These are phyloP conservation scores for Arthonia radiata DNA, from an alignment of 495 filamentous ascomycete species.

Conservation along the genomic window DNA sequence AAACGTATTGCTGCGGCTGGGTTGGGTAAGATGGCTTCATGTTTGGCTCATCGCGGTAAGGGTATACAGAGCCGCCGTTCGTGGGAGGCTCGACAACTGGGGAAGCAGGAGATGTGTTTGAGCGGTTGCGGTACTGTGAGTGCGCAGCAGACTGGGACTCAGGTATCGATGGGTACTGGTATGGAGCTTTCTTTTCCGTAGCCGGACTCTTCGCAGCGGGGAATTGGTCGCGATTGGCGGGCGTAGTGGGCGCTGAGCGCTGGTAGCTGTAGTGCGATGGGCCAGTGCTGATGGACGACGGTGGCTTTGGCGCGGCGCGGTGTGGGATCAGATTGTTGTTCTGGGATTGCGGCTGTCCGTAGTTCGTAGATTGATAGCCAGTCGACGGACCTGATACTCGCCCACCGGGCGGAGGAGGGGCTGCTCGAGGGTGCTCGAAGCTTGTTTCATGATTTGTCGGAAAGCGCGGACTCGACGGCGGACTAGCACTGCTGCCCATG, in stretches of 20 bases:
- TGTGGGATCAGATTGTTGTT: conserved; percentile 35
- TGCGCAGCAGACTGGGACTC: too few relatives aligned
- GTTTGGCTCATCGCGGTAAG: conserved; percentile 26
- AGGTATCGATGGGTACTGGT: too few relatives aligned
- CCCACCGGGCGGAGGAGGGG: conserved; percentile 28
- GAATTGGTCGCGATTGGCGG: too few relatives aligned
- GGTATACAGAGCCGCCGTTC: conserved; percentile 20
- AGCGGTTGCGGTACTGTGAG: conserved; percentile 4
- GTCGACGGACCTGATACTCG: too few relatives aligned
- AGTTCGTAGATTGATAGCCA: too few relatives aligned
- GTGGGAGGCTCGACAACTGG: conserved; percentile 18
- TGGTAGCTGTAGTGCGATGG: too few relatives aligned
- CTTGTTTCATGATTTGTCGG: conserved; percentile 75
- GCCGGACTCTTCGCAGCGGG: too few relatives aligned
- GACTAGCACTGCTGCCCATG: conserved; percentile 37
- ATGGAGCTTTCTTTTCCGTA: too few relatives aligned
- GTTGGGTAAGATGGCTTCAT: conserved; percentile 26
- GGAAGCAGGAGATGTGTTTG: conserved; percentile 13
- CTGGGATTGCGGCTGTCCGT: too few relatives aligned
- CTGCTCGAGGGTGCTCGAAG: conserved; percentile 85
- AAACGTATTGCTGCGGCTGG: conserved; percentile 15
- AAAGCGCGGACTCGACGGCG: conserved; percentile 77
- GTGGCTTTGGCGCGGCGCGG: conserved; percentile 41
- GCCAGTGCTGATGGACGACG: too few relatives aligned
- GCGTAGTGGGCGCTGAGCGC: too few relatives aligned